phyloP scores from a whole-genome alignment of 768 basidiomycete species.

The Leccinum truebloodii region DNA sequence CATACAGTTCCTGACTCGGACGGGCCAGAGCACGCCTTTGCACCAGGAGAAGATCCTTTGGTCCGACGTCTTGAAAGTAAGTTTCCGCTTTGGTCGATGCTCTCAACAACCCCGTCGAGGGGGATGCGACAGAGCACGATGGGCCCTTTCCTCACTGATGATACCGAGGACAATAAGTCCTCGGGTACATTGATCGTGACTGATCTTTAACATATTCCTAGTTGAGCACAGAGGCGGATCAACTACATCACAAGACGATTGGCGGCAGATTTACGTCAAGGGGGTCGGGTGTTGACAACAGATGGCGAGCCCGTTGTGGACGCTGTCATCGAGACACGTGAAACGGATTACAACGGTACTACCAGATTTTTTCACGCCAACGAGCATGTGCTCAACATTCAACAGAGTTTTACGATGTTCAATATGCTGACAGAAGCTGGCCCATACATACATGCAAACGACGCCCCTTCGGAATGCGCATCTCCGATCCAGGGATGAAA shows the following conservation, averaged over 20 bases:
- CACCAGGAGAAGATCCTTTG: conserved; percentile 82
- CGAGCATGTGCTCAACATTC: background rate
- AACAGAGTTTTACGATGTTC: conserved; percentile 39
- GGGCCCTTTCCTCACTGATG: too few species aligned
- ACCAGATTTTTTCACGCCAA: conserved; percentile 24
- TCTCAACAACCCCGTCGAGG: too few species aligned
- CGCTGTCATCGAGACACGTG: conserved; percentile 79
- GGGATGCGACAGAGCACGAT: too few species aligned
- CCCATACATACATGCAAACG: too few species aligned
- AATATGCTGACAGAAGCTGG: conserved; percentile 69
- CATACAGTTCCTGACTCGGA: conserved; percentile 74
- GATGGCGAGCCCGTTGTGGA: conserved; percentile 61
- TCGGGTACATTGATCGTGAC: too few species aligned
- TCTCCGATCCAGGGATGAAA: too few species aligned
- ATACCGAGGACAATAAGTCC: too few species aligned
- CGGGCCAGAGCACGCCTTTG: conserved; percentile 68
- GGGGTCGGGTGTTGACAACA: conserved; percentile 62
- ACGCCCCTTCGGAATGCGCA: too few species aligned
- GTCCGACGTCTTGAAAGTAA: conserved; percentile 67
- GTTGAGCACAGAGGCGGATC: too few species aligned
- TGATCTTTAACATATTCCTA: too few species aligned
- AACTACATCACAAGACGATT: too few species aligned
- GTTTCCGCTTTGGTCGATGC: conserved; percentile 64
- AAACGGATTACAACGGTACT: conserved; percentile 64
- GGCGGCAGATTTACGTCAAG: conserved; percentile 68